Evolutionary conservation across 2,329 filamentous ascomycete genomes (phyloP).

Genomic region (Cladosporium cucumerinum): DNA sequence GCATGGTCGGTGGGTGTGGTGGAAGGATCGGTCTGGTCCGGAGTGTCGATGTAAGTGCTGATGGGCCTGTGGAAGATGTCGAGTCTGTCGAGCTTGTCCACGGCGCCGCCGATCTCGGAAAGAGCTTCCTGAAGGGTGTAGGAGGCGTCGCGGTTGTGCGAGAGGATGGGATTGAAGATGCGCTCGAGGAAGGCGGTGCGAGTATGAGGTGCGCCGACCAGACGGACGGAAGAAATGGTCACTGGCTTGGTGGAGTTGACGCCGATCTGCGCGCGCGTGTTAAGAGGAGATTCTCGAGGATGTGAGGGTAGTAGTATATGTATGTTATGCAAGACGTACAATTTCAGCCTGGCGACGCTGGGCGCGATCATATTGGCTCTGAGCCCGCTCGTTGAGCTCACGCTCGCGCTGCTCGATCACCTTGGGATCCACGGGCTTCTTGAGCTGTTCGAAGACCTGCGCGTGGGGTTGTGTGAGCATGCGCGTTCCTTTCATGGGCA

Average conservation of each 20-base stretch:
- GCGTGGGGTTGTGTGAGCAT: neutral
- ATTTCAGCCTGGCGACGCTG: constrained; percentile 63
- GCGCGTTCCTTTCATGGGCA: neutral
- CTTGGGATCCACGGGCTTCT: constrained; percentile 57
- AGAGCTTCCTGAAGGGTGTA: constrained; percentile 81
- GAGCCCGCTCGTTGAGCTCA: constrained; percentile 57
- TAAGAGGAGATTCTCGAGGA: neutral
- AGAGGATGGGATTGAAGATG: constrained; percentile 74
- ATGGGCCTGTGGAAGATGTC: constrained; percentile 86
- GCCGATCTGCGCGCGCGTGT: constrained; percentile 54
- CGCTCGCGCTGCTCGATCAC: constrained; percentile 58
- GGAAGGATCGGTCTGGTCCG: constrained; percentile 64
- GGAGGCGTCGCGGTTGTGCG: constrained; percentile 51
- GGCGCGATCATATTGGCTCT: constrained; percentile 58
- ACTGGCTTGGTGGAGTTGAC: constrained; percentile 84
- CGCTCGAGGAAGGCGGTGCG: constrained; percentile 77
- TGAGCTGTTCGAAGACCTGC: constrained; percentile 60
- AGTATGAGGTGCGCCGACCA: constrained; percentile 82
- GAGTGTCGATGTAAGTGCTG: constrained; percentile 75
- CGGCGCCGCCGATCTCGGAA: constrained; percentile 64
- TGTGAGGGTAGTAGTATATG: too few species aligned
- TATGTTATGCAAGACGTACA: constrained; percentile 43
- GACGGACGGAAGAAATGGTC: constrained; percentile 77
- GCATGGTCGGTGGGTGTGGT: constrained; percentile 75
- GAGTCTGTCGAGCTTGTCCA: constrained; percentile 73